Evolutionary conservation across 2,329 filamentous ascomycete species (phyloP).

Genomic region (Verruconis gallopava): DNA sequence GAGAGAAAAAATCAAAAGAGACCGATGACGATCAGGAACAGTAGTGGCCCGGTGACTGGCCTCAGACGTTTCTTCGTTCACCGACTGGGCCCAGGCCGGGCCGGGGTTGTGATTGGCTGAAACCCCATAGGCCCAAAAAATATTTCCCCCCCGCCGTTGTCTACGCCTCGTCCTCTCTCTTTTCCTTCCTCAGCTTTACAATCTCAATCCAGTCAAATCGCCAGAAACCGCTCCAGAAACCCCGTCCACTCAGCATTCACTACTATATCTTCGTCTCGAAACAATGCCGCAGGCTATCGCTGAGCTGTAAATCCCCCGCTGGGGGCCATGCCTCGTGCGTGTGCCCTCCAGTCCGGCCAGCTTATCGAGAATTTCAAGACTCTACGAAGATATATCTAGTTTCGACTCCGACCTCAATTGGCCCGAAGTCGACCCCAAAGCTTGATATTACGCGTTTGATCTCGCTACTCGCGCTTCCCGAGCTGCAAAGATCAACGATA

Average conservation of each 20-base stretch:
- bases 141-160: background rate
- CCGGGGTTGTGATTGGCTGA: too few species aligned
- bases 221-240: background rate
- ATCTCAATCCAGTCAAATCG: background rate
- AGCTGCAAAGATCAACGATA: conserved; percentile 1
- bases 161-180: background rate
- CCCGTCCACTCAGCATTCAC: conserved; percentile 13
- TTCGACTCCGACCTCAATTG: conserved; percentile 7
- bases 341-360: conserved; percentile 71
- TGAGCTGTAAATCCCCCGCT: conserved; percentile 78
- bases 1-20: too few species aligned
- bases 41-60: too few species aligned
- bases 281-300: conserved; percentile 35
- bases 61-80: too few species aligned
- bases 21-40: too few species aligned
- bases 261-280: conserved; percentile 28
- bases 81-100: too few species aligned
- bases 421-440: conserved; percentile 5
- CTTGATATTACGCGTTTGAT: conserved; percentile 2
- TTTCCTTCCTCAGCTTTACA: background rate
- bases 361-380: conserved; percentile 60
- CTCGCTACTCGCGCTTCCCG: background rate
- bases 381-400: conserved; percentile 27
- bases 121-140: too few species aligned
- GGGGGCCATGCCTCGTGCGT: conserved; percentile 46